A percentile compares a stretch with the other conserved stretches of the same genome.
Evolutionary conservation across 1,284 basidiomycete genomes (phyloP).

Genomic region (Agaricales sp.): DNA sequence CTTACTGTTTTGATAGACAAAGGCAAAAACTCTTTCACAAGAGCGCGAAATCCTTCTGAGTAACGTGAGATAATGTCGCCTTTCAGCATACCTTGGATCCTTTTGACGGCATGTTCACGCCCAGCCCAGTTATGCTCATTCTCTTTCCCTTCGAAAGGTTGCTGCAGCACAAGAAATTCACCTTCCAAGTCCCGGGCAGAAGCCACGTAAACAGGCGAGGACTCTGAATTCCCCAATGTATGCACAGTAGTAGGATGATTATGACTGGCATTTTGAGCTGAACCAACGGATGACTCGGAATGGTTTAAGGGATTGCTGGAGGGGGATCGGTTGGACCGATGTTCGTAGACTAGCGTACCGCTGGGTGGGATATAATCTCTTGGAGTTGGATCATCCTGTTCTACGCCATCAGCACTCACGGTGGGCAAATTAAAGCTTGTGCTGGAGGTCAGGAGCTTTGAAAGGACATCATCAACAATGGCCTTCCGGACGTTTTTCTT

Average conservation of each 20-base stretch:
- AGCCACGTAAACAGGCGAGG: slow-evolving; percentile 48
- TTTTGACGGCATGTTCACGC: slow-evolving; percentile 72
- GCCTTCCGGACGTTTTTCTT: slow-evolving; percentile 81
- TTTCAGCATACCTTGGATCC: slow-evolving; percentile 87
- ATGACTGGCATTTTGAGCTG: slow-evolving; percentile 4
- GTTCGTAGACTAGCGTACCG: slow-evolving; percentile 28
- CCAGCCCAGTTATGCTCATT: slow-evolving; percentile 93
- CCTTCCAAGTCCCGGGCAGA: slow-evolving; percentile 78
- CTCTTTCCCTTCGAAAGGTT: slow-evolving; percentile 87
- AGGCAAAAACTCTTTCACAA: slow-evolving; percentile 74
- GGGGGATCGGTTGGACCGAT: not conserved
- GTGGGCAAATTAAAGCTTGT: slow-evolving; percentile 25
- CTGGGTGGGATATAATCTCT: slow-evolving; percentile 68
- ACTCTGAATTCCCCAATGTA: slow-evolving; percentile 6
- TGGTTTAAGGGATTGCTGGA: too few species aligned
- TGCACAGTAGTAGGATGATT: not conserved
- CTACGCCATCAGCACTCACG: slow-evolving; percentile 39
- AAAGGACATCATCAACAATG: slow-evolving; percentile 64
- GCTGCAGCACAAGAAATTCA: slow-evolving; percentile 73
- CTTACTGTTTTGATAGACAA: slow-evolving; percentile 81
- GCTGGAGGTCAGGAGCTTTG: slow-evolving; percentile 41
- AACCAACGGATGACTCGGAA: not conserved
- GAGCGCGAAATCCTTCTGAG: slow-evolving; percentile 61
- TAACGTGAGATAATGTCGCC: slow-evolving; percentile 73
- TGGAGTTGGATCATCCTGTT: slow-evolving; percentile 39